Evolutionary conservation across 202 grass and related monocot species (phyloP).

Genomic region (Elaeis oleifera): DNA sequence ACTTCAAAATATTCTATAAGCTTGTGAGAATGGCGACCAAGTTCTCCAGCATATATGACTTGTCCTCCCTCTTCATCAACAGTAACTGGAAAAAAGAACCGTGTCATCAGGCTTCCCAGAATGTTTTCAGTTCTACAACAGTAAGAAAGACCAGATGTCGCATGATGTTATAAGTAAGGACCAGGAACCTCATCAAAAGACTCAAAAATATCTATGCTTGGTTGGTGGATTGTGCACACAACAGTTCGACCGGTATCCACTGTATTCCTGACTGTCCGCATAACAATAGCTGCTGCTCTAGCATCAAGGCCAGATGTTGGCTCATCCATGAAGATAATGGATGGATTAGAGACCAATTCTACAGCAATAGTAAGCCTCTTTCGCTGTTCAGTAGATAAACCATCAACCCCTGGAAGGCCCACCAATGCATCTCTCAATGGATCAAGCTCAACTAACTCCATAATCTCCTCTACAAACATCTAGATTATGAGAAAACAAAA

Average conservation of each 20-base stretch:
- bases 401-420: constrained; percentile 58
- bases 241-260: constrained; percentile 81
- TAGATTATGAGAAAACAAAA: constrained; percentile 17
- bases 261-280: constrained; percentile 73
- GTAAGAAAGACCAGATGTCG: constrained; percentile 1
- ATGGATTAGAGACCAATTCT: constrained; percentile 77
- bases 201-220: constrained; percentile 86
- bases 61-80: constrained; percentile 66
- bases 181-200: constrained; percentile 70
- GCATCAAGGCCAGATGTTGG: constrained; percentile 87
- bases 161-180: constrained; percentile 12
- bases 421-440: constrained; percentile 47
- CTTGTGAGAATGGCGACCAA: constrained; percentile 52
- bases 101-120: constrained; percentile 9
- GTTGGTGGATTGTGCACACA: constrained; percentile 83
- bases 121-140: neutral
- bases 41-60: constrained; percentile 62
- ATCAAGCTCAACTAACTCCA: constrained; percentile 74
- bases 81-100: constrained; percentile 45
- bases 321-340: constrained; percentile 90
- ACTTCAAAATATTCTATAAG: constrained; percentile 88
- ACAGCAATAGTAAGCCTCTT: constrained; percentile 75
- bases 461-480: constrained; percentile 75
- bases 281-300: constrained; percentile 80
- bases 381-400: constrained; percentile 72